Base-by-base conservation (phyloP, 1,139 yeast genomes). In the Candida mesenterica region DNA sequence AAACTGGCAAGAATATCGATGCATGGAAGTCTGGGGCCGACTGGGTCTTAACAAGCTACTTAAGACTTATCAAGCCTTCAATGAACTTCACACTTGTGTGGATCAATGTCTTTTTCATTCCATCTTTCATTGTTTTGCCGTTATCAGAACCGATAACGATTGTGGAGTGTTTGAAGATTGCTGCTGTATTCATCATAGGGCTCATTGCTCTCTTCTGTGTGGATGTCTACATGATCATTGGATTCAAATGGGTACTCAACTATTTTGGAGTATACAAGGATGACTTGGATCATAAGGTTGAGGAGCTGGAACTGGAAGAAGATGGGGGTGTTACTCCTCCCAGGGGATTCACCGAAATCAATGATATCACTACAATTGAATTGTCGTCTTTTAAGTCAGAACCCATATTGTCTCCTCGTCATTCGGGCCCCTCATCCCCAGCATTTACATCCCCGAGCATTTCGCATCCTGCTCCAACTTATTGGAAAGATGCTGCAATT, bases 61-160 rank as follows among this genome's bases (percentile, higher is more conserved):
- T 82, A 33, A 57, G 56, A 25, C 48, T 76, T 15, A 64, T 81
- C 36, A 79, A 79, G 37, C 75, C 85, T 1, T 81, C 86, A 1
- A 76, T 79, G 62, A 83, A 84, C 37, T 84, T 84, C 53, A 66
- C 82, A 2, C 63, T 85, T 39, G 69, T 82, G 38, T 85, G 92
- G 92, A 85, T 85, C 60, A 83, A 82, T 54, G 72, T 83, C 7
- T 83, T 79, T 53, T 85, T 85, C 64, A 79, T 86, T 1, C 92
- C 94, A 0, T 79, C 89, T 0, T 84, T 85, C 50, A 77, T 84
- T 18, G 73, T 81, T 1, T 68, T 85, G 32, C 92, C 94, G 0
- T 65, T 83, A 36, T 74, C 87, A 12, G 73, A 75, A 25, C 72
- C 74, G 41, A 81, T 85, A 31, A 66, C 82, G 10, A 78, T 79